These are phyloP conservation scores for Xerocomus amazonicus DNA, from an alignment of 1,284 basidiomycete genomes.

Conservation along the genomic window DNA sequence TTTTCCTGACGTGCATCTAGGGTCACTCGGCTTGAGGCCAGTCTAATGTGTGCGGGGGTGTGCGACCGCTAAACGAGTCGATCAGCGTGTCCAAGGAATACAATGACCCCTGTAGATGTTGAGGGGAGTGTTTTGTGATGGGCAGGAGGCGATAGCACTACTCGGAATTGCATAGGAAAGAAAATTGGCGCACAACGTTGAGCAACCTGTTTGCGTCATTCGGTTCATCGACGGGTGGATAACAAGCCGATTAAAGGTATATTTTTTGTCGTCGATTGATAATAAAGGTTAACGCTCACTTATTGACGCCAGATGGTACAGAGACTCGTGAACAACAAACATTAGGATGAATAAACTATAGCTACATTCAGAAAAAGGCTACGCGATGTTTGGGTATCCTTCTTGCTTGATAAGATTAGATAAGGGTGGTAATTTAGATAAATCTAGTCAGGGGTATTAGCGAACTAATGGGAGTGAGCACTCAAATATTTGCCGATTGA, in stretches of 20 bases:
- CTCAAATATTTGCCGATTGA: background rate
- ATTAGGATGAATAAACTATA: constrained; percentile 8
- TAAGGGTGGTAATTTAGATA: background rate
- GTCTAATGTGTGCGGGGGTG: constrained; percentile 66
- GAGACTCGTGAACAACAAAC: background rate
- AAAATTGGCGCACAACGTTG: background rate
- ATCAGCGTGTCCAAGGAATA: constrained; percentile 72
- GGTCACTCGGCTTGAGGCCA: constrained; percentile 81
- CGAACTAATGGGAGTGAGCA: constrained; percentile 3
- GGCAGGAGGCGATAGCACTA: constrained; percentile 43
- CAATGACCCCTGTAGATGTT: constrained; percentile 51
- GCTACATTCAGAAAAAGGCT: constrained; percentile 20
- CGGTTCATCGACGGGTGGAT: no score
- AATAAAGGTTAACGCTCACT: background rate
- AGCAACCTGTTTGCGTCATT: background rate
- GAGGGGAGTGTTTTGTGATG: constrained; percentile 74
- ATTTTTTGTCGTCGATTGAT: no score
- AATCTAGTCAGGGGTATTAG: background rate
- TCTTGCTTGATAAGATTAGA: background rate
- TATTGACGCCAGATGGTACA: background rate
- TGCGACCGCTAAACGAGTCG: constrained; percentile 68
- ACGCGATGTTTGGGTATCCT: background rate
- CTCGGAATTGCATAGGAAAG: background rate
- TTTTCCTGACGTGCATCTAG: constrained; percentile 34
- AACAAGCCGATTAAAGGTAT: no score